Base-by-base conservation (phyloP, 345 rosid genomes). In the Conringia planisiliqua region DNA sequence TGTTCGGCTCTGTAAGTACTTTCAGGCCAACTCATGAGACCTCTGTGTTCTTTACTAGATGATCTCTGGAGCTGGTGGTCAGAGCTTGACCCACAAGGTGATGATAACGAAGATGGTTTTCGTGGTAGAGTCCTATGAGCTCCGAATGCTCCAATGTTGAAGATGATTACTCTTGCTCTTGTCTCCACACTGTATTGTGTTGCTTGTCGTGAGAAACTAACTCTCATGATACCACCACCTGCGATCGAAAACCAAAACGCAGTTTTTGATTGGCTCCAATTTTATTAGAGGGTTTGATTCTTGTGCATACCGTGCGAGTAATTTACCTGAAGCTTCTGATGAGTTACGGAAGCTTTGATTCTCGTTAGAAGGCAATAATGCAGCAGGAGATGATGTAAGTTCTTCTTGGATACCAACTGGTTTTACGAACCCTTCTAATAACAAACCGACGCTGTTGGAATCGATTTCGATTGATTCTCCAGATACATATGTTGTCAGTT, bases 21-120 rank as follows among this genome's bases (percentile, higher is more conserved):
- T 63, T 90, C 90, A 6, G 96, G 96, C 92, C 92, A 92, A 57
- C 90, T 90, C 89, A 92, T 84, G 48, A 92, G 86, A 52, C 80
- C 83, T 52, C 61, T 60, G 65, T 71, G 80, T 65, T 76, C 96
- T 73, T 81, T 85, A 59, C 82, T 83, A 59, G 59, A 74, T 46
- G 85, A 33, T 81, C 86, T 83, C 70, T 81, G 88, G 22, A 80
- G 68, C 50, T 83, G 89, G 72, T 87, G 89, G 63, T 88, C 93
- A 59, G 67, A 72, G 26, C 86, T 62, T 63, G 68, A 74, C 20
- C 81, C 64, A 57, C 54, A 82, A 26, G 81, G 76, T 22, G 83
- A 30, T 30, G 61, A 27, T 14, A 89, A 66, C 10, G 86, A 80
- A 52, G 98, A 86, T 42, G 86, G 50, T 60, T 77, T 71, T 76